Evolutionary conservation across 768 basidiomycete species (phyloP).

Genomic region (Pleurotus salmoneostramineus): DNA sequence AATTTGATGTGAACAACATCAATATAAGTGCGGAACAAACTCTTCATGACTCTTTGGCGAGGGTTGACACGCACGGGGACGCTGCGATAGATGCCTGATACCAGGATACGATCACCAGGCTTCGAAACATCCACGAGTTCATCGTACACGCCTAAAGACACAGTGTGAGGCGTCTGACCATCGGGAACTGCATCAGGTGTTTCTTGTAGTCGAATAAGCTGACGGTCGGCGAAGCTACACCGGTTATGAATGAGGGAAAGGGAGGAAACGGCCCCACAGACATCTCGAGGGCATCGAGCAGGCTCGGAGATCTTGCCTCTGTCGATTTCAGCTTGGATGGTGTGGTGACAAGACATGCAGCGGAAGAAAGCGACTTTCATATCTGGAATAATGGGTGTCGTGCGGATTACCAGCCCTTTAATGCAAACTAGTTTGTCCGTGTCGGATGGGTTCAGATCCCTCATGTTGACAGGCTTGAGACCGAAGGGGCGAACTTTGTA

Average conservation of each 20-base stretch:
- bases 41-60: constrained; percentile 86
- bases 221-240: constrained; percentile 93
- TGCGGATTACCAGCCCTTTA: constrained; percentile 95
- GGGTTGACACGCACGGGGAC: constrained; percentile 96
- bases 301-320: constrained; percentile 98
- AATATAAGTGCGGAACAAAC: constrained; percentile 95
- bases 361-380: constrained; percentile 99
- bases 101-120: constrained; percentile 88
- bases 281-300: constrained; percentile 85
- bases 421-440: constrained; percentile 97
- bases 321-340: constrained; percentile 96
- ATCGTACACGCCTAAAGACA: constrained; percentile 96
- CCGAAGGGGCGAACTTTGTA: constrained; percentile 96
- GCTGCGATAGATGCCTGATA: constrained; percentile 93
- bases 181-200: constrained; percentile 98
- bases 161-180: constrained; percentile 97
- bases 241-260: constrained; percentile 97
- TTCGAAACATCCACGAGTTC: constrained; percentile 96
- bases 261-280: constrained; percentile 82
- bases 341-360: constrained; percentile 92
- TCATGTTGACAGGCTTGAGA: constrained; percentile 83
- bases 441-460: constrained; percentile 91
- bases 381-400: constrained; percentile 96
- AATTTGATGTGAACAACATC: constrained; percentile 92
- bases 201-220: constrained; percentile 93